Evolutionary conservation across 2,329 filamentous ascomycete species (phyloP), one percentile per base, ranked within the genome.

Genomic region (Aspergillus brunneoviolaceus): DNA sequence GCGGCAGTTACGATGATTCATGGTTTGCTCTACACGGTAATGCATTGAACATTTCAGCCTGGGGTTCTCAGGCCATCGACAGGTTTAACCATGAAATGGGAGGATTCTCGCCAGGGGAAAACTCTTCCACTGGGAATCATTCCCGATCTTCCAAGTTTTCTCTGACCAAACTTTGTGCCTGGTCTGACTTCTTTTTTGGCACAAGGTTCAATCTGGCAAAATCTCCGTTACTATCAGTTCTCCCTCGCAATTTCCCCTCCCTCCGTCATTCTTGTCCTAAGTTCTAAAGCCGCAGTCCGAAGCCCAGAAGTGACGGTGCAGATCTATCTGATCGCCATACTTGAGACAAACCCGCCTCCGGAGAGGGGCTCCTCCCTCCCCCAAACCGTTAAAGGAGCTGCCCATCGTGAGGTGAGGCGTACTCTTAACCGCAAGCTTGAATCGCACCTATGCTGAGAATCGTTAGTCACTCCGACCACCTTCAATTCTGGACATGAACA

Each of bases 241-340:
- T 16, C 4, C 39, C 33, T 16, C 33, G 5, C 33, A 10, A 1
- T 12, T 12, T 35, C 12, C 3, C 12, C 14, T 35, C 33, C 39
- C 39, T 45, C 39, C 39, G 39, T 45, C 39, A 45, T 19, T 16
- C 16, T 45, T 19, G 16, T 7, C 19, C 27, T 29, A 29, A 29
- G 23, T 4, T 23, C 4, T 5, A 23, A 23, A 3, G 23, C 23
- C 23, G 23, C 4, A 23, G 23, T 23, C 23, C 23, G 23, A 23
- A 23, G 23, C 27, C 7, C 42, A 29, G 39, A 29, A 35, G 29
- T 54, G 56, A 51, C 51, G 53, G 35, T 61, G 64, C 58, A 61
- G 64, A 64, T 65, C 58, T 51, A 64, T 65, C 57, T 49, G 64
- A 66, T 64, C 62, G 64, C 55, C 62, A 57, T 39, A 54, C 39